These are phyloP conservation scores for Trichoderma guizhouense DNA, from an alignment of 2,329 filamentous ascomycete species.

Conservation along the genomic window DNA sequence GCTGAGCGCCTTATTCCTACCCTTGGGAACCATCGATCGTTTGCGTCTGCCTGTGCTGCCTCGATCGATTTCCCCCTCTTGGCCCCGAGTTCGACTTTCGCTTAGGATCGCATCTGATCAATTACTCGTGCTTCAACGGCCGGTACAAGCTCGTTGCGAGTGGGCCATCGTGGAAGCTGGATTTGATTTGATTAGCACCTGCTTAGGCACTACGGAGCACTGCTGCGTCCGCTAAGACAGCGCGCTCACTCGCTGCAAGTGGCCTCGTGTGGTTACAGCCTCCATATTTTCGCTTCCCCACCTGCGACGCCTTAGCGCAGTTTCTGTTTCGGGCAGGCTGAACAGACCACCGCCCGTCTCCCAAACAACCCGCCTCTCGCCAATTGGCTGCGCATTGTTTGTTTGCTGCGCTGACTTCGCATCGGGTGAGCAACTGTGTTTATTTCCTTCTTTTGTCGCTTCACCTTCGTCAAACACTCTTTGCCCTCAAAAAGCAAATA, in stretches of 20 bases:
- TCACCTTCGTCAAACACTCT: not conserved
- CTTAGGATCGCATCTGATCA: not conserved
- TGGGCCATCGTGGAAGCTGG: slow-evolving; percentile 3
- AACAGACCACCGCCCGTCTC: slow-evolving; percentile 12
- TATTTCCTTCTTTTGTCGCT: not conserved
- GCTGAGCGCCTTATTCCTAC: not conserved
- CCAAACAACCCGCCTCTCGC: slow-evolving; percentile 18
- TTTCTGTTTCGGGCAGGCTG: slow-evolving; percentile 16
- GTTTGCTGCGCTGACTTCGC: slow-evolving; percentile 13
- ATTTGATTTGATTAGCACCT: not conserved
- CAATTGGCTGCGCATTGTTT: slow-evolving; percentile 13
- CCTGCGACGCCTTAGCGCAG: slow-evolving; percentile 3
- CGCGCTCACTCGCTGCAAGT: not conserved
- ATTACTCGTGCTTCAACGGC: not conserved
- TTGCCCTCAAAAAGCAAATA: not conserved
- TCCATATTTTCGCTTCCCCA: slow-evolving; percentile 10
- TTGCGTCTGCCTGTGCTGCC: not conserved
- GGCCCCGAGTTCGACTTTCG: not conserved
- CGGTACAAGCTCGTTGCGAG: not conserved
- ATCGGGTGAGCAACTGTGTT: slow-evolving; percentile 13
- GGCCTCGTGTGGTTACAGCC: slow-evolving; percentile 9
- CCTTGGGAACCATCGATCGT: not conserved
- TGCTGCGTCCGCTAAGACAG: not conserved
- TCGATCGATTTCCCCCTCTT: not conserved
- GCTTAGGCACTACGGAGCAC: not conserved